phyloP scores from a whole-genome alignment of 2,329 filamentous ascomycete species.

The Colletotrichum phormii region DNA sequence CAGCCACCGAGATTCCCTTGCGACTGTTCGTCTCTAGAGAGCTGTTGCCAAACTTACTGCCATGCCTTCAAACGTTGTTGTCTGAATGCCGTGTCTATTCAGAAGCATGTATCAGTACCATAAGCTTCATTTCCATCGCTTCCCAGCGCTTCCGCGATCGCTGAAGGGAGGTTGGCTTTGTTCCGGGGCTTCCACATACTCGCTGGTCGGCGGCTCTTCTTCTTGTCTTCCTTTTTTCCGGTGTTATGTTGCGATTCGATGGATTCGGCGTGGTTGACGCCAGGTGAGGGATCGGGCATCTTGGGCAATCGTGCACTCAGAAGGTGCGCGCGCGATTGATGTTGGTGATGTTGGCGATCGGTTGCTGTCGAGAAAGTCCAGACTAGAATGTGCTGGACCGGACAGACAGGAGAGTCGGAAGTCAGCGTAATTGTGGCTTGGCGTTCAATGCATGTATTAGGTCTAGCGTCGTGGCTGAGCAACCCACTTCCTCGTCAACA shows the following conservation, averaged over 20 bases:
- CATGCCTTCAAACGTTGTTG: constrained; percentile 98
- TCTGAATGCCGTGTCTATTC: constrained; percentile 90
- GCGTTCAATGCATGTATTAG: constrained; percentile 15
- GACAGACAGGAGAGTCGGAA: constrained; percentile 23
- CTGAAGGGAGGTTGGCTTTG: not conserved
- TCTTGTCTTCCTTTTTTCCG: constrained; percentile 73
- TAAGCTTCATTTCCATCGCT: not conserved
- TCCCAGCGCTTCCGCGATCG: constrained; percentile 22
- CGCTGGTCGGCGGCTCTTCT: constrained; percentile 91
- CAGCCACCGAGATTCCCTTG: constrained; percentile 15
- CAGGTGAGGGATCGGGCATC: constrained; percentile 62
- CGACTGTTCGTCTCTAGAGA: constrained; percentile 1
- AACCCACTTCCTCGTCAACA: constrained; percentile 14
- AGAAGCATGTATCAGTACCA: constrained; percentile 18
- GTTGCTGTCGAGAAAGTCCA: constrained; percentile 14
- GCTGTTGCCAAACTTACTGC: constrained; percentile 77
- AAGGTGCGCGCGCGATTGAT: constrained; percentile 27
- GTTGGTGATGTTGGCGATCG: not conserved
- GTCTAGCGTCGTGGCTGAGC: constrained; percentile 35
- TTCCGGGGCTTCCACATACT: constrained; percentile 69
- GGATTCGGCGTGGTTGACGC: constrained; percentile 62
- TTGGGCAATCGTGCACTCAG: constrained; percentile 38
- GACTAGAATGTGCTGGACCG: constrained; percentile 3
- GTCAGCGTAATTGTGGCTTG: constrained; percentile 35
- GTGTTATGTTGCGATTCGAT: constrained; percentile 66